Conservation (phyloP, 129 eudicot species). For the Escallonia herrerae region DNA sequence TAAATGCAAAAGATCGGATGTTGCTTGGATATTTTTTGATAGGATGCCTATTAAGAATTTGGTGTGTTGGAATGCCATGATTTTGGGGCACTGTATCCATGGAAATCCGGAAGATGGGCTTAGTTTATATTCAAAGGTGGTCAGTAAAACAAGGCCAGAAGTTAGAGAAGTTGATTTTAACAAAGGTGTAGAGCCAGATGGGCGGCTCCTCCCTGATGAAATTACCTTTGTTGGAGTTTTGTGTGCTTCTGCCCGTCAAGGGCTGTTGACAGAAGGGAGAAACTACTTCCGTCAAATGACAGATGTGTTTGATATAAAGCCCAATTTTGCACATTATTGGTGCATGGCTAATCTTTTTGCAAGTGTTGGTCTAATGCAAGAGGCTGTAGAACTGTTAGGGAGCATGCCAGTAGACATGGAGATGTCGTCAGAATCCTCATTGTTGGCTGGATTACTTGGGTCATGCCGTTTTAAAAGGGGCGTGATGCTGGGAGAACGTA, state of each 20-base stretch:
- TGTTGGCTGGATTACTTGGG: slow-evolving; percentile 61
- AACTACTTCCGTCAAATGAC: slow-evolving; percentile 60
- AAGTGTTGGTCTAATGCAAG: slow-evolving; percentile 44
- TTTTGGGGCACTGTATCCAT: slow-evolving; percentile 71
- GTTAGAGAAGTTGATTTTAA: neutral
- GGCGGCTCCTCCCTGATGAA: slow-evolving; percentile 46
- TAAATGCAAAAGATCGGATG: slow-evolving; percentile 53
- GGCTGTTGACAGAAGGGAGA: slow-evolving; percentile 50
- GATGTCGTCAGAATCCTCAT: slow-evolving; percentile 38
- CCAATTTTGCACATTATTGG: slow-evolving; percentile 83
- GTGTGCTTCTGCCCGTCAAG: slow-evolving; percentile 80
- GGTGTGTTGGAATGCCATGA: slow-evolving; percentile 86
- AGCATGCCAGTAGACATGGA: slow-evolving; percentile 36
- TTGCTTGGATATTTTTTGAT: slow-evolving; percentile 52
- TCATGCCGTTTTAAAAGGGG: slow-evolving; percentile 62
- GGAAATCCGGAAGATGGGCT: slow-evolving; percentile 73
- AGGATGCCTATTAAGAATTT: slow-evolving; percentile 44
- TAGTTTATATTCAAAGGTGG: slow-evolving; percentile 40
- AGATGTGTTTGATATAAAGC: slow-evolving; percentile 40
- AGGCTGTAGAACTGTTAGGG: slow-evolving; percentile 50
- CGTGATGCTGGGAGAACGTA: slow-evolving; percentile 46
- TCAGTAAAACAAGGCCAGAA: slow-evolving; percentile 8
- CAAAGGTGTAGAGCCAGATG: neutral
- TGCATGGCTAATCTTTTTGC: slow-evolving; percentile 89
- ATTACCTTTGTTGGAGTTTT: slow-evolving; percentile 65